These are phyloP conservation scores for Sporothrix protearum DNA, from an alignment of 2,329 filamentous ascomycete species.

Conservation along the genomic window DNA sequence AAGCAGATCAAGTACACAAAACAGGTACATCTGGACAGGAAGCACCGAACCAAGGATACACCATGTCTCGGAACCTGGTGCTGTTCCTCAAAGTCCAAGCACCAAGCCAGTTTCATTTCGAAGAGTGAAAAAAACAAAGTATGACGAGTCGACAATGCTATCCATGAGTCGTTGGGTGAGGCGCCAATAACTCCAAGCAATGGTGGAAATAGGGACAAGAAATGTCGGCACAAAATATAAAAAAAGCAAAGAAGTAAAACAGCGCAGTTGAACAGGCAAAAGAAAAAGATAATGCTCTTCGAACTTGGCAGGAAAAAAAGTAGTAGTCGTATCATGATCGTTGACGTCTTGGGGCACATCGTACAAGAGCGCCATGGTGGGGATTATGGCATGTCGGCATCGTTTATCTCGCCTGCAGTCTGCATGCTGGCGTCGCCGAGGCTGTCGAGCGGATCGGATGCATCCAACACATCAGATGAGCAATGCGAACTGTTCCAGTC, in stretches of 20 bases:
- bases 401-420: slow-evolving; percentile 40
- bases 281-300: not conserved
- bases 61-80: not conserved
- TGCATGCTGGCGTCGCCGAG: slow-evolving; percentile 47
- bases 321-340: not conserved
- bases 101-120: not conserved
- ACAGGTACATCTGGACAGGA: not conserved
- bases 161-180: not conserved
- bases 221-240: not conserved
- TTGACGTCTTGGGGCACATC: not conserved
- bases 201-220: slow-evolving; percentile 4
- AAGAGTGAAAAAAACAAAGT: not conserved
- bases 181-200: slow-evolving; percentile 4
- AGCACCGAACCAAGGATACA: not conserved
- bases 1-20: not conserved
- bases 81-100: not conserved
- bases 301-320: not conserved
- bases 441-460: slow-evolving; percentile 52
- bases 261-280: not conserved
- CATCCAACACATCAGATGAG: slow-evolving; percentile 34
- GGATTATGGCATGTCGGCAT: slow-evolving; percentile 26
- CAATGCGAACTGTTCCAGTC: slow-evolving; percentile 55
- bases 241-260: slow-evolving; percentile 2
- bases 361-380: not conserved
- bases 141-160: not conserved